Base-by-base conservation (phyloP, 306 rosid species). In the Gastrolobium villosum region DNA sequence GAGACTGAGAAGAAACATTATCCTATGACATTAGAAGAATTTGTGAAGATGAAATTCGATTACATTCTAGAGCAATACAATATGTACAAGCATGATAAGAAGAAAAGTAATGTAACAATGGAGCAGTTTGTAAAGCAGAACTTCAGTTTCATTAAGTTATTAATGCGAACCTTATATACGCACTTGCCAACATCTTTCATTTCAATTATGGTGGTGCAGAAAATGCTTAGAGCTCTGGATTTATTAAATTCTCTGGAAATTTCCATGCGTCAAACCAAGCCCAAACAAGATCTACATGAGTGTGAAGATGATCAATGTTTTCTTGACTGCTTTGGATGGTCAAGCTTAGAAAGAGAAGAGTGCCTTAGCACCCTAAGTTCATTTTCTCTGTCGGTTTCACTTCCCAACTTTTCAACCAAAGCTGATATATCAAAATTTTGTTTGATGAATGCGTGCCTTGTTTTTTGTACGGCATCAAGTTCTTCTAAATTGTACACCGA, bases 101-200 rank as follows among this genome's bases (percentile, higher is more conserved):
- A 9, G 30, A 30, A 41, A 28, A n/a, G 13, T 9, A 14, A 5
- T 0, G n/a, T 50, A 40, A 62, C 67, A 0, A 0, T 62, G 9
- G 74, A 72, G 37, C 20, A 72, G 44, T 89, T 83, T 76, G 53
- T 87, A 0, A 83, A 69, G 81, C 6, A 75, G 26, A 72, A 4
- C n/a, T 84, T 85, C 34, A 32, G 5, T 0, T 54, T 87, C 1
- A 26, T 90, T 4, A 46, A 68, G 11, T 40, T 9, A 11, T 65
- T 10, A 37, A 60, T 79, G 20, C 70, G 65, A 5, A 62, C 67
- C 2, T 39, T 90, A 45, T 81, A 30, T 6, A 89, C 87, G 0
- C 91, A 89, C 44, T 10, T 91, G 11, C 96, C 91, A 3, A 86
- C 84, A 10, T 76, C 86, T 40, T 36, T 68, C 40, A 70, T 89